Conservation (phyloP, 257 asterid species). For the Echites panduratus region DNA sequence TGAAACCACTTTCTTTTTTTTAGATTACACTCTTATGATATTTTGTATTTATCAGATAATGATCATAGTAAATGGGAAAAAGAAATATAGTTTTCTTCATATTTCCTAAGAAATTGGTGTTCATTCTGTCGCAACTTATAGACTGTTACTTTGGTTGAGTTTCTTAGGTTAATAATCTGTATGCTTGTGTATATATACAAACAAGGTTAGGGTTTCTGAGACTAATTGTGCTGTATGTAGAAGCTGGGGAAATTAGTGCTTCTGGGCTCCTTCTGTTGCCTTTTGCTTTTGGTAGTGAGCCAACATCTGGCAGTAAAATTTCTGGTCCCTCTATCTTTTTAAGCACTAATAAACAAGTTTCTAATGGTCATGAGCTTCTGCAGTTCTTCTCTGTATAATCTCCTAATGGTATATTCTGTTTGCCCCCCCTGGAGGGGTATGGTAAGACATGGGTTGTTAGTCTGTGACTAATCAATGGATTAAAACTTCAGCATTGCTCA, state of each 20-base stretch:
- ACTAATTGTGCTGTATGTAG: neutral
- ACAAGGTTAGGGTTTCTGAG: neutral
- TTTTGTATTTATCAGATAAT: neutral
- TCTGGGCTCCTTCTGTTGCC: neutral
- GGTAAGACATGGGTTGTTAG: neutral
- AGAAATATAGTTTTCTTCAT: neutral
- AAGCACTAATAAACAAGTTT: neutral
- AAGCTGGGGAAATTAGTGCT: neutral
- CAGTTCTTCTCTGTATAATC: neutral
- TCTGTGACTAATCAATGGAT: no score
- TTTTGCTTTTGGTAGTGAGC: neutral
- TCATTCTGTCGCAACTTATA: neutral
- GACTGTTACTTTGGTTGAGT: neutral
- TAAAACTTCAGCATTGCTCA: no score
- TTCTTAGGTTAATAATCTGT: constrained; percentile 2
- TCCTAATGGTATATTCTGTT: neutral
- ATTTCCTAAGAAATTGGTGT: neutral
- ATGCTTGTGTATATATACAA: neutral
- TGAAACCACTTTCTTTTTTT: neutral
- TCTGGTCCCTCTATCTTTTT: neutral
- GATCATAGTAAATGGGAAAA: neutral
- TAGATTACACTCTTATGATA: neutral
- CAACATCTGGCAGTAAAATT: neutral
- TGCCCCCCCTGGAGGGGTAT: neutral
- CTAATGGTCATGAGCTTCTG: neutral